These are phyloP conservation scores for Tricholoma sp. DNA, from an alignment of 768 basidiomycete species.

Conservation along the genomic window DNA sequence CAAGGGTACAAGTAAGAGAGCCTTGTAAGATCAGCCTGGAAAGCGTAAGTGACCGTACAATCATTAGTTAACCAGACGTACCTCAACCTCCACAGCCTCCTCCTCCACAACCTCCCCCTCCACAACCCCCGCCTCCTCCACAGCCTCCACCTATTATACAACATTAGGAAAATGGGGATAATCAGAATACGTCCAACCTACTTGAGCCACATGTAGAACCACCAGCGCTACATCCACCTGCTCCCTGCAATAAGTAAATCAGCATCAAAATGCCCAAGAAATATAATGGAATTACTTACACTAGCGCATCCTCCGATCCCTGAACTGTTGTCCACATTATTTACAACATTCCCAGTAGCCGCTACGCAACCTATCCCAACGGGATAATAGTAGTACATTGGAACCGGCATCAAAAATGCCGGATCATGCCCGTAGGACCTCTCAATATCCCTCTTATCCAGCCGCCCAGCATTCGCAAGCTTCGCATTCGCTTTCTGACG, in stretches of 20 bases:
- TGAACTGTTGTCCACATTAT: constrained; percentile 13
- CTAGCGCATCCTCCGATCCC: constrained; percentile 21
- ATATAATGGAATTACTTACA: constrained; percentile 6
- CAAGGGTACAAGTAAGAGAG: too few relatives aligned
- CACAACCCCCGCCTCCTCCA: background rate
- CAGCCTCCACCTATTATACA: background rate
- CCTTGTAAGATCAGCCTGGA: too few relatives aligned
- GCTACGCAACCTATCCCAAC: constrained; percentile 17
- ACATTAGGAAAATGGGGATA: background rate
- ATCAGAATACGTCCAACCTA: background rate
- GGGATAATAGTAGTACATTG: constrained; percentile 12
- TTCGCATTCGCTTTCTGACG: constrained; percentile 11
- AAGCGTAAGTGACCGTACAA: too few relatives aligned
- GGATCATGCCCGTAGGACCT: constrained; percentile 16
- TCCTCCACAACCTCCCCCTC: background rate
- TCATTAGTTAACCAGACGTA: background rate
- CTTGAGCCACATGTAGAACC: background rate
- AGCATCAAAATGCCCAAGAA: background rate
- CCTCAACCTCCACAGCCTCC: background rate
- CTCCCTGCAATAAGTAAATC: background rate
- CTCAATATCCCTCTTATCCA: constrained; percentile 8
- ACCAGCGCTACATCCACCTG: background rate
- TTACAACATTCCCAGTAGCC: constrained; percentile 11
- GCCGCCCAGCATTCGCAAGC: constrained; percentile 18
- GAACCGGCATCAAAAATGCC: constrained; percentile 38